Evolutionary conservation across 208 protist genomes (phyloP).

Genomic region (Endotrypanum monterogeii): DNA sequence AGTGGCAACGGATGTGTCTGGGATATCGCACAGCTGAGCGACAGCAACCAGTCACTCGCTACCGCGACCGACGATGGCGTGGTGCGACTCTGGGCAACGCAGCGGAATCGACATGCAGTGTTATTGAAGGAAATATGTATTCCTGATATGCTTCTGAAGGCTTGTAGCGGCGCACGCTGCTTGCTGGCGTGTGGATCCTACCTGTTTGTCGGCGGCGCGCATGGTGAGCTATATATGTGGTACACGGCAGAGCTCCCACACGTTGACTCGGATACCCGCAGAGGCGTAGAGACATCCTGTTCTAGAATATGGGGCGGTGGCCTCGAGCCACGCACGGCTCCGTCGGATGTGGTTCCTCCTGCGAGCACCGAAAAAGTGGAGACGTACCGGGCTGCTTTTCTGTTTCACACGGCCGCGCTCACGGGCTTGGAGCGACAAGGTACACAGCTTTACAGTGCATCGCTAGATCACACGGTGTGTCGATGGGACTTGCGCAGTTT

Average conservation of each 20-base stretch:
- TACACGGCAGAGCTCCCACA: constrained; percentile 22
- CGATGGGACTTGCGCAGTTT: constrained; percentile 46
- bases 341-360: background rate
- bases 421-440: constrained; percentile 40
- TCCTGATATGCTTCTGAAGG: constrained; percentile 25
- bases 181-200: constrained; percentile 37
- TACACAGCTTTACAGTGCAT: constrained; percentile 35
- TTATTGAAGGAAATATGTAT: constrained; percentile 32
- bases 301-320: background rate
- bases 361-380: constrained; percentile 5
- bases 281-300: background rate
- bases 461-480: constrained; percentile 46
- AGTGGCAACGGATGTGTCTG: constrained; percentile 25
- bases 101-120: constrained; percentile 20
- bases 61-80: constrained; percentile 24
- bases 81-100: constrained; percentile 33
- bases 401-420: constrained; percentile 44
- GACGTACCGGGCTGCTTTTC: constrained; percentile 17
- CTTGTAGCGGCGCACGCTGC: constrained; percentile 29
- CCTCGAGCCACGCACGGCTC: background rate
- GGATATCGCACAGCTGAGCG: constrained; percentile 29
- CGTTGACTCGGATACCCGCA: background rate
- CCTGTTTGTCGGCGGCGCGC: constrained; percentile 37
- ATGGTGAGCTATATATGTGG: constrained; percentile 45
- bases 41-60: constrained; percentile 14